These are phyloP conservation scores for Teratosphaeria epicoccoides DNA, from an alignment of 2,329 filamentous ascomycete species.

Conservation along the genomic window DNA sequence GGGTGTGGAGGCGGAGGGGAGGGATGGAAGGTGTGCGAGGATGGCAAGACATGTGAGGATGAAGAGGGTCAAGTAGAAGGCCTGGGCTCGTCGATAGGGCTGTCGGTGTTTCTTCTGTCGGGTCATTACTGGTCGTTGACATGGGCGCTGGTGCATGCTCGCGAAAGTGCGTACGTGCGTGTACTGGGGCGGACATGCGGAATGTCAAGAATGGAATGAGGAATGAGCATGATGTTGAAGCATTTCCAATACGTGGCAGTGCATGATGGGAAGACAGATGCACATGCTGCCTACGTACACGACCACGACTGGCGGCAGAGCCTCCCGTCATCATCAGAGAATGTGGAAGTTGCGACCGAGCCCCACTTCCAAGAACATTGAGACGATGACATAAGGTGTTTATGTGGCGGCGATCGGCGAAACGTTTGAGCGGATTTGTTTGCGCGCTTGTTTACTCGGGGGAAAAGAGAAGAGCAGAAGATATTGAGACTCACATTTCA, in stretches of 20 bases:
- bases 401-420: too few relatives aligned
- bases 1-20: slow-evolving; percentile 30
- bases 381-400: too few relatives aligned
- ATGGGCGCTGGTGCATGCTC: slow-evolving; percentile 3
- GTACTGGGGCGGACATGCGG: background rate
- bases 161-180: background rate
- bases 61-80: slow-evolving; percentile 38
- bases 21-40: slow-evolving; percentile 11
- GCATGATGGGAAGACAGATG: background rate
- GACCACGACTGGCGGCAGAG: background rate
- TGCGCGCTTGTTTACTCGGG: background rate
- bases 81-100: slow-evolving; percentile 31
- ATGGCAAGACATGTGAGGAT: slow-evolving; percentile 19
- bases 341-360: background rate
- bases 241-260: background rate
- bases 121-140: background rate
- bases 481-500: background rate
- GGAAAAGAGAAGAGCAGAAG: background rate
- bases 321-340: too few relatives aligned
- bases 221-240: background rate
- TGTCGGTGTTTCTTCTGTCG: background rate
- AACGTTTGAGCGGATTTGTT: background rate
- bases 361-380: background rate
- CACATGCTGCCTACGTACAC: background rate
- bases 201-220: background rate